Percentiles rank a stretch among this genome's conserved stretches.
Conservation (phyloP, 2,329 filamentous ascomycete species). For the Lachnellula cervina region DNA sequence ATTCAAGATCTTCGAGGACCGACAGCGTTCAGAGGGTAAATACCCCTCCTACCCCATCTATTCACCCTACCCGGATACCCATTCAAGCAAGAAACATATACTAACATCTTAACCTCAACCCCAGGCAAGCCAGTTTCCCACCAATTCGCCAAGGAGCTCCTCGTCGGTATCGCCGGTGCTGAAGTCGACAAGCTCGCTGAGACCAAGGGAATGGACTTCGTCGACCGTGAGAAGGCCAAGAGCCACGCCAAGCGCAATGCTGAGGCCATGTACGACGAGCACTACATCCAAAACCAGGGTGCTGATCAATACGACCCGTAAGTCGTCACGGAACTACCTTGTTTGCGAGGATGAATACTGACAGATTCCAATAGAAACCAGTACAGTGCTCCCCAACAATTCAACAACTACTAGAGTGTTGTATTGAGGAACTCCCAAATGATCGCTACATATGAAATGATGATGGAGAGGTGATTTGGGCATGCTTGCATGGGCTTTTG, state of each 20-base stretch:
- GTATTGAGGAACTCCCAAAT: neutral
- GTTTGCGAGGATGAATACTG: neutral
- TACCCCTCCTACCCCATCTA: neutral
- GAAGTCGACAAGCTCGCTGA: constrained; percentile 74
- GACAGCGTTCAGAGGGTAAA: constrained; percentile 64
- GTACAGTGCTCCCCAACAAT: constrained; percentile 30
- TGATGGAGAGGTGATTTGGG: neutral
- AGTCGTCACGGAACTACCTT: constrained; percentile 29
- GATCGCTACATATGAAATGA: neutral
- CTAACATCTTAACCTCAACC: neutral
- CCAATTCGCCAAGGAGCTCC: constrained; percentile 70
- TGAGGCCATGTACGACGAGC: constrained; percentile 56
- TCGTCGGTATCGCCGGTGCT: constrained; percentile 66
- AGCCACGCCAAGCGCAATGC: constrained; percentile 54
- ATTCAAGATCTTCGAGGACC: constrained; percentile 75
- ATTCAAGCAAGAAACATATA: neutral
- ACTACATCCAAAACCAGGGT: constrained; percentile 46
- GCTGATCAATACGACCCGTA: constrained; percentile 55
- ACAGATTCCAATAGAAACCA: constrained; percentile 19
- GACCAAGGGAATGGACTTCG: constrained; percentile 60
- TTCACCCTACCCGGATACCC: neutral
- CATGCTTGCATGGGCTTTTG: constrained; percentile 9
- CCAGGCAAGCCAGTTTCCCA: constrained; percentile 67
- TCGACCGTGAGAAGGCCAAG: constrained; percentile 55
- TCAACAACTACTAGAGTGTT: constrained; percentile 16